These are phyloP conservation scores for Neocucurbitaria cava DNA, from an alignment of 2,329 filamentous ascomycete species.

Conservation along the genomic window DNA sequence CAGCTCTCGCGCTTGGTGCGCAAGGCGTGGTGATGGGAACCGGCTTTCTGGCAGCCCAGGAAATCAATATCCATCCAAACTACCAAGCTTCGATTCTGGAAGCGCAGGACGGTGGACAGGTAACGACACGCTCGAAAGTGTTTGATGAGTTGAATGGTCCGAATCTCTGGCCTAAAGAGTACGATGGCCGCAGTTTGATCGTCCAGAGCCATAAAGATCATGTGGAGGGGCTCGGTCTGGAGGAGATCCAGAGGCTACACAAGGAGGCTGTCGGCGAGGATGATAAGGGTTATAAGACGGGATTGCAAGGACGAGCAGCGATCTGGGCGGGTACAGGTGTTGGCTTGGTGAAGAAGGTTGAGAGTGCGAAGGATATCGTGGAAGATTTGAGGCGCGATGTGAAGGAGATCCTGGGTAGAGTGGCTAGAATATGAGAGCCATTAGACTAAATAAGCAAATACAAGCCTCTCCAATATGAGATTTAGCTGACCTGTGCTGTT, in stretches of 20 bases:
- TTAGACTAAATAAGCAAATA: too few species aligned
- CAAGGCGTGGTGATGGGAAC: conserved; percentile 68
- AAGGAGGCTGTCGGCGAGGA: conserved; percentile 57
- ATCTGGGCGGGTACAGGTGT: conserved; percentile 66
- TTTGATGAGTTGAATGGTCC: conserved; percentile 64
- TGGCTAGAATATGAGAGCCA: not conserved
- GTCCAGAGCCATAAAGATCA: conserved; percentile 59
- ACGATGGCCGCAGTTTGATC: conserved; percentile 63
- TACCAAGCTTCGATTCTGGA: conserved; percentile 57
- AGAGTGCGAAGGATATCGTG: conserved; percentile 61
- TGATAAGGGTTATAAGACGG: conserved; percentile 59
- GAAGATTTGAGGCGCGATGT: conserved; percentile 50
- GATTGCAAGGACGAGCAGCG: conserved; percentile 61
- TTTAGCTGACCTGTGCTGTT: too few species aligned
- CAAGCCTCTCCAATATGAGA: too few species aligned
- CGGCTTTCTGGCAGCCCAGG: conserved; percentile 63
- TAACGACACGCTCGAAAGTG: conserved; percentile 57
- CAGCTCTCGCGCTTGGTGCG: conserved; percentile 62
- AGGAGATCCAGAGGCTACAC: conserved; percentile 53
- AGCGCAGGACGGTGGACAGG: conserved; percentile 58
- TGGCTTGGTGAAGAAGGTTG: conserved; percentile 61
- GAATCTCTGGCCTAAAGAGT: conserved; percentile 64
- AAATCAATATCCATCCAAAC: conserved; percentile 54
- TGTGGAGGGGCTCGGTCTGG: conserved; percentile 47
- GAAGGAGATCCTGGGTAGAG: conserved; percentile 37